Evolutionary conservation across 106 monocot species (phyloP), one percentile per base, ranked within the genome.

Genomic region (Triglochin maritima): DNA sequence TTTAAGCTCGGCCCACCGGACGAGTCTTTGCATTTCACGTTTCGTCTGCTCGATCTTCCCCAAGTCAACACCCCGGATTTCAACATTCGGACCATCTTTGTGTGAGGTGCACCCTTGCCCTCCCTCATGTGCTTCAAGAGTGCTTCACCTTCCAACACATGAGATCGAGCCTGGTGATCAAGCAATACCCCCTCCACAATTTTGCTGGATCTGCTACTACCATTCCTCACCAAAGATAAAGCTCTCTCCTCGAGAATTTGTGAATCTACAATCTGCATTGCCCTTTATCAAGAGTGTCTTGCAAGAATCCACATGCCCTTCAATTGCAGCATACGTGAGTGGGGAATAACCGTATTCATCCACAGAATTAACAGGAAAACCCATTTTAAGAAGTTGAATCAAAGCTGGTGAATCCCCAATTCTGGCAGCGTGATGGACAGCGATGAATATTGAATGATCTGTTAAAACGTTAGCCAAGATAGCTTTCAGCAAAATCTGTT

Each of bases 321-420:
- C 77, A 43, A 66, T 77, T 15, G 79, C 81, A 16, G 88, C 84
- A 47, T 64, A 75, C 88, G 82, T 88, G 17, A 88, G 79, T 2
- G 84, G 81, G 2, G 87, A 76, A 47, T 84, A 87, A 2, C 81
- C 87, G 64, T 84, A 66, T 12, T 76, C 76, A 64, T 88, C 84
- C 4, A 81, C 50, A 29, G 69, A 58, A 72, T 88, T 67, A 2
- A 68, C 75, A 29, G 54, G 16, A 10, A 63, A 81, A 16, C 79
- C 79, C 84, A 75, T 81, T 50, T 84, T 84, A 11, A 81, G 2
- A 12, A 88, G 67, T 43, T 81, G 87, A 49, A 79, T 11, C 17
- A 75, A 5, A 10, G 84, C 73, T 2, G 76, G 54, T 10, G 46
- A 17, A 67, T 88, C 84, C 44, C 87, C 87, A 46, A 56, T 77